Base-by-base conservation (phyloP, 768 basidiomycete genomes). In the Tylopilus sp. region DNA sequence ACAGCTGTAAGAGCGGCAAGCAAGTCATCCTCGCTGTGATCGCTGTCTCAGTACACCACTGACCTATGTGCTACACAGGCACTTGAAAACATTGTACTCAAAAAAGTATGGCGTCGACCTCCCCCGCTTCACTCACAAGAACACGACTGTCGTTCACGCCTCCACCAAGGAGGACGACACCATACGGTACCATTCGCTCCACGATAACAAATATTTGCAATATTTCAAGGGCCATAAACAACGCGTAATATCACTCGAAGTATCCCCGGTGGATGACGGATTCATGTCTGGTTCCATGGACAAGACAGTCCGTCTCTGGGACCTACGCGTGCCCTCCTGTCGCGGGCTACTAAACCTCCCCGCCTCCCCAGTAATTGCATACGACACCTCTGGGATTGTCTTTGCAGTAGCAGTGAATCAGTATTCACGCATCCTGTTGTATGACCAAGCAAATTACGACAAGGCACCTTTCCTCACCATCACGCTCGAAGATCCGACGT, bases 91-190 rank as follows among this genome's bases (percentile, higher is more conserved):
- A 1, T 70, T 94, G 3, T 82, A 86, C 60, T 98, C 95, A 0
- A 94, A 95, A 71, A 99, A 99, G 69, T 99, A 98, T 68, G 97
- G 97, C 1, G 88, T 94, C 40, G 91, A 95, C 69, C 79, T 95
- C 18, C 91, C 94, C 20, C 83, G 95, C 3, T 97, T 98, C 63
- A 98, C 95, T 0, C 97, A 98, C 73, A 90, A 89, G 65, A 85
- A 81, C 58, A 82, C 84, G 0, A 82, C 86, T 3, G 86, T 98
- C 42, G 66, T 98, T 3, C 84, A 98, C 62, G 89, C 95, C 8
- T 95, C 91, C 5, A 98, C 95, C 17, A 98, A 95, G 67, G 90
- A 89, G 68, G 91, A 98, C 68, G 91, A 98, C 65, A 93, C 89
- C 0, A 81, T 98, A 58, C 83, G 97, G 40, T 98, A 98, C 69